Conservation (phyloP, 2,329 filamentous ascomycete species). For the Huntiella bhutanensis region DNA sequence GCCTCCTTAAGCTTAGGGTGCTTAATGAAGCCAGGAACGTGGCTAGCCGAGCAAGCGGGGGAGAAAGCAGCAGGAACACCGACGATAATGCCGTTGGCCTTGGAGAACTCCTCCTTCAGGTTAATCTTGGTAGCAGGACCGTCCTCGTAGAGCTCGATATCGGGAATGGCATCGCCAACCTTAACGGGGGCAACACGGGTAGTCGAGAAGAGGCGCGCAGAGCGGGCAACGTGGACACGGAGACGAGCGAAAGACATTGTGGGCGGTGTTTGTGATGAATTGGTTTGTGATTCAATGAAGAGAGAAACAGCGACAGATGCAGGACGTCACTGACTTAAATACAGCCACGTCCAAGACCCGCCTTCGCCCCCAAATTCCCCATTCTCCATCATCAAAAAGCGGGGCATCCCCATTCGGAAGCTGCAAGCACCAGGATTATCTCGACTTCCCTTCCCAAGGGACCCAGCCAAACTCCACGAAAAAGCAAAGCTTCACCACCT, state of each 20-base stretch:
- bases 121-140: conserved; percentile 88
- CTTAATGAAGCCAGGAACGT: conserved; percentile 75
- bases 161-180: conserved; percentile 61
- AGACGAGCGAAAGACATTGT: conserved; percentile 9
- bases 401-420: too few relatives aligned
- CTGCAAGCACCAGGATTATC: too few relatives aligned
- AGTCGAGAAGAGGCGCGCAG: conserved; percentile 36
- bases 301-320: not conserved
- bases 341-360: too few relatives aligned
- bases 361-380: too few relatives aligned
- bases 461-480: too few relatives aligned
- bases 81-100: conserved; percentile 46
- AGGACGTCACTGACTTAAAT: not conserved
- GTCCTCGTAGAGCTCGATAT: conserved; percentile 59
- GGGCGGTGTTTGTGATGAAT: too few relatives aligned
- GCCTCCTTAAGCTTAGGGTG: conserved; percentile 60
- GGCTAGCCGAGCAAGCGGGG: conserved; percentile 37
- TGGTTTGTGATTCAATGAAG: not conserved
- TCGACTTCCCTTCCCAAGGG: too few relatives aligned
- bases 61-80: conserved; percentile 68
- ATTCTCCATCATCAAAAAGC: too few relatives aligned
- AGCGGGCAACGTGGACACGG: not conserved
- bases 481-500: too few relatives aligned
- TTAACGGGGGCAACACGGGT: conserved; percentile 43
- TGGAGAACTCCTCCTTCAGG: conserved; percentile 54